Conservation (phyloP, 164 flowering plant genomes). For the Tetracentron sinense region DNA sequence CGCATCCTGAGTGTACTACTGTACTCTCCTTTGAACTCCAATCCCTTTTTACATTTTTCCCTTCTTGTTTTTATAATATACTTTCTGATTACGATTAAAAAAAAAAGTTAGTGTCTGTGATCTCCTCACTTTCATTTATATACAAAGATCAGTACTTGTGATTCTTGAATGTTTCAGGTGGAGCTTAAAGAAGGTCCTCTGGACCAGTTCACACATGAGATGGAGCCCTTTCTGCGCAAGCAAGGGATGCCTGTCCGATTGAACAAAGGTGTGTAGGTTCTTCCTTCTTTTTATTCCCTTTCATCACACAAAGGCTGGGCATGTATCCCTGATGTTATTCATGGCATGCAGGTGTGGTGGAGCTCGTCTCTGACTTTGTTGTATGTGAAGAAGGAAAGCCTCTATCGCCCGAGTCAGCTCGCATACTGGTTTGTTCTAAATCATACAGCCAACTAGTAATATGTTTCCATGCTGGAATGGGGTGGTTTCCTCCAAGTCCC, state of each 20-base stretch:
- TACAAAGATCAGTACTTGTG: not conserved
- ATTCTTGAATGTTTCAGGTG: slow-evolving; percentile 71
- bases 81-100: too few relatives aligned
- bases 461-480: too few relatives aligned
- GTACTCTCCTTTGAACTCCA: too few relatives aligned
- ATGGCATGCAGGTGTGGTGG: slow-evolving; percentile 63
- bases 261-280: slow-evolving; percentile 62
- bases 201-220: slow-evolving; percentile 89
- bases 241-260: slow-evolving; percentile 96
- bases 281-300: slow-evolving; percentile 8
- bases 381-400: slow-evolving; percentile 92
- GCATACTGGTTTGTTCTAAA: slow-evolving; percentile 72
- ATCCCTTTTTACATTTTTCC: too few relatives aligned
- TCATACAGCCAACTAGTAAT: not conserved
- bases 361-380: slow-evolving; percentile 78
- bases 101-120: too few relatives aligned
- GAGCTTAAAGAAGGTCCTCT: slow-evolving; percentile 89
- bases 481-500: not conserved
- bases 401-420: slow-evolving; percentile 86
- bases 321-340: too few relatives aligned
- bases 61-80: too few relatives aligned
- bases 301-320: too few relatives aligned
- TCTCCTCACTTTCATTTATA: not conserved
- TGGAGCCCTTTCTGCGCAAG: slow-evolving; percentile 95
- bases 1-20: too few relatives aligned